These are phyloP conservation scores for Cymbopogon citratus DNA, from an alignment of 176 grass and related monocot genomes.

Conservation along the genomic window DNA sequence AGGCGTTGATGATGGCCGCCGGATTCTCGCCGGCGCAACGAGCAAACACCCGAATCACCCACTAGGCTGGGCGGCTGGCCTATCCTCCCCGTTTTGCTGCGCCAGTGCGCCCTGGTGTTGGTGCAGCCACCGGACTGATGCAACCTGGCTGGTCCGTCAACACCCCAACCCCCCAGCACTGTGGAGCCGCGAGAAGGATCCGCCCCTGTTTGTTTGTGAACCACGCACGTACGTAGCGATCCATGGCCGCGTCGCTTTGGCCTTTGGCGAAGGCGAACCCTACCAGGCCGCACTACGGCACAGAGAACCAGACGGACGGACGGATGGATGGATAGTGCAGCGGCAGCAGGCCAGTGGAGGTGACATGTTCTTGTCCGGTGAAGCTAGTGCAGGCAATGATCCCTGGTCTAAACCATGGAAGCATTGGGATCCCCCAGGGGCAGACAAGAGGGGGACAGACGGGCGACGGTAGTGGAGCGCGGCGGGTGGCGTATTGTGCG, in stretches of 20 bases:
- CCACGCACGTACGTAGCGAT: neutral
- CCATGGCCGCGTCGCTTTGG: neutral
- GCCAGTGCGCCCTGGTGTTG: constrained; percentile 31
- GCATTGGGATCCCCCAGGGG: constrained; percentile 36
- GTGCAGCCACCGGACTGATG: constrained; percentile 34
- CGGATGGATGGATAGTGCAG: neutral
- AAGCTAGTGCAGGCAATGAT: constrained; percentile 54
- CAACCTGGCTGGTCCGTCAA: constrained; percentile 24
- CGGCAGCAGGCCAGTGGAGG: constrained; percentile 14
- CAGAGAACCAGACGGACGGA: constrained; percentile 23
- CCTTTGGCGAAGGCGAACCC: constrained; percentile 20
- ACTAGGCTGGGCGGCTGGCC: neutral
- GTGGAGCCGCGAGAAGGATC: constrained; percentile 27
- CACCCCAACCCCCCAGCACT: neutral
- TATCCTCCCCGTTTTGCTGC: constrained; percentile 32
- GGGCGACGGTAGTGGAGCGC: constrained; percentile 34
- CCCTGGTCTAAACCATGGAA: constrained; percentile 18
- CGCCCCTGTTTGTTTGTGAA: too few relatives aligned
- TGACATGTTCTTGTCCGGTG: constrained; percentile 44
- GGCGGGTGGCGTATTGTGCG: neutral
- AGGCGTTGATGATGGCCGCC: constrained; percentile 30
- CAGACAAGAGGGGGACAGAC: constrained; percentile 56
- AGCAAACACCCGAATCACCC: constrained; percentile 26
- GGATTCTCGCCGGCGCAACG: constrained; percentile 35
- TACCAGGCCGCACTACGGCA: constrained; percentile 29